Evolutionary conservation across 2,329 filamentous ascomycete species (phyloP).

Genomic region (Nannizziopsis arthrosporioides): DNA sequence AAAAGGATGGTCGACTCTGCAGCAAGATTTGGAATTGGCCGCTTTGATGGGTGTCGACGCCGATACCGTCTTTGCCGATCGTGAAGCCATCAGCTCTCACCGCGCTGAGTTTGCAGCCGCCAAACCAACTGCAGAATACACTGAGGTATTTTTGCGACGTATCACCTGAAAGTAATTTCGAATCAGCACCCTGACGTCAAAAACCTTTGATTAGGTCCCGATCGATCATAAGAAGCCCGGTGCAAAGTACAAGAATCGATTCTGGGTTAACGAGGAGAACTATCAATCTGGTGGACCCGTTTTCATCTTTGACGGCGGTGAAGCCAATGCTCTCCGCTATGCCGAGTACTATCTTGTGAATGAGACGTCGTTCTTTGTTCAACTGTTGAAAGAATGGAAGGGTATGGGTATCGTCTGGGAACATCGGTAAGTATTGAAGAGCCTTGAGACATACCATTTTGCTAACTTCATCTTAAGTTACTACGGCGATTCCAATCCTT

Average conservation of each 20-base stretch:
- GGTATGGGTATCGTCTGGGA: constrained; percentile 34
- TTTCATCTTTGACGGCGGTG: constrained; percentile 40
- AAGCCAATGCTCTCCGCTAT: constrained; percentile 32
- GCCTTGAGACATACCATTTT: neutral
- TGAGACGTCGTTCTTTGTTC: constrained; percentile 22
- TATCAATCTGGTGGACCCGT: constrained; percentile 45
- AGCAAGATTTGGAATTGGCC: constrained; percentile 9
- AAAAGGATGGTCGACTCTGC: neutral
- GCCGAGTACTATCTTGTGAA: constrained; percentile 28
- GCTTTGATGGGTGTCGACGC: constrained; percentile 2
- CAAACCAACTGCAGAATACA: constrained; percentile 1
- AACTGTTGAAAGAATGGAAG: constrained; percentile 27
- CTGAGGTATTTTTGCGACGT: neutral
- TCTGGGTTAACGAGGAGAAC: constrained; percentile 44
- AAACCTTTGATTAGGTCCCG: constrained; percentile 19
- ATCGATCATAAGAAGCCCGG: constrained; percentile 28
- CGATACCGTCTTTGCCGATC: constrained; percentile 2
- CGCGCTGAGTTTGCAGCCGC: neutral
- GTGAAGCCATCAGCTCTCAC: neutral
- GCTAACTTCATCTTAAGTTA: constrained; percentile 22
- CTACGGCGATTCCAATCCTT: constrained; percentile 34
- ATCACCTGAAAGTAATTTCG: neutral
- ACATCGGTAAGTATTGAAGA: constrained; percentile 27
- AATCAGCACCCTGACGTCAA: neutral
- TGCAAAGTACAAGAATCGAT: constrained; percentile 45